Conservation (phyloP, 768 basidiomycete genomes). For the Gelatoporia subvermispora region DNA sequence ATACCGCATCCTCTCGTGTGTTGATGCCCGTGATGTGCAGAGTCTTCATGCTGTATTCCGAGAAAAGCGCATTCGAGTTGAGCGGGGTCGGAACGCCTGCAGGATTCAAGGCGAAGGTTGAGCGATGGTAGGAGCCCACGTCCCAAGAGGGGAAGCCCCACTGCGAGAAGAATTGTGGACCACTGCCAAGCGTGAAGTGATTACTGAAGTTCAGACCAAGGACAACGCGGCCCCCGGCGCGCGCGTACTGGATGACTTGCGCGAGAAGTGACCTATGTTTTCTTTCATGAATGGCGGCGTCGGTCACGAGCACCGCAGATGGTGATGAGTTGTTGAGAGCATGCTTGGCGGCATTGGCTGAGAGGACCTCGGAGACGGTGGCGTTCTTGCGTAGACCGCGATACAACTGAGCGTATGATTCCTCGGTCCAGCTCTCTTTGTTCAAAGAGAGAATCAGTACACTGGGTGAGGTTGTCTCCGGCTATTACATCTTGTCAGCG, state of each 20-base stretch:
- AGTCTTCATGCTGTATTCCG: conserved; percentile 39
- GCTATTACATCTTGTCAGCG: too few relatives aligned
- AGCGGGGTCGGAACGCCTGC: conserved; percentile 6
- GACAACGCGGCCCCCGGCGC: conserved; percentile 32
- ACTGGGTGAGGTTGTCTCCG: too few relatives aligned
- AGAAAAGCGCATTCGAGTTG: conserved; percentile 1
- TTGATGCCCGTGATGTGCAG: conserved; percentile 29
- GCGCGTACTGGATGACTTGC: conserved; percentile 26
- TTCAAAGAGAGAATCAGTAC: conserved; percentile 7
- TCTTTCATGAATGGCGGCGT: conserved; percentile 27
- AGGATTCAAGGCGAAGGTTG: conserved; percentile 31
- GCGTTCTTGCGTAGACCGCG: conserved; percentile 6
- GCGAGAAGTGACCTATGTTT: conserved; percentile 12
- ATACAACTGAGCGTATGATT: conserved; percentile 5
- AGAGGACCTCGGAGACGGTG: background rate
- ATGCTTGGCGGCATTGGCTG: background rate
- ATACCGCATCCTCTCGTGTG: conserved; percentile 27
- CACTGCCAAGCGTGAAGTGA: conserved; percentile 14
- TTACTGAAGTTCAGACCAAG: conserved; percentile 31
- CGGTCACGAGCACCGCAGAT: conserved; percentile 31
- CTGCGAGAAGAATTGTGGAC: conserved; percentile 17
- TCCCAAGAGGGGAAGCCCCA: conserved; percentile 34
- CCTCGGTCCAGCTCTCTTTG: conserved; percentile 5
- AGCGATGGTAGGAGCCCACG: conserved; percentile 35
- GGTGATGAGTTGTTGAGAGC: background rate